Evolutionary conservation across 768 basidiomycete genomes (phyloP).

Genomic region (Tremella mesenterica): DNA sequence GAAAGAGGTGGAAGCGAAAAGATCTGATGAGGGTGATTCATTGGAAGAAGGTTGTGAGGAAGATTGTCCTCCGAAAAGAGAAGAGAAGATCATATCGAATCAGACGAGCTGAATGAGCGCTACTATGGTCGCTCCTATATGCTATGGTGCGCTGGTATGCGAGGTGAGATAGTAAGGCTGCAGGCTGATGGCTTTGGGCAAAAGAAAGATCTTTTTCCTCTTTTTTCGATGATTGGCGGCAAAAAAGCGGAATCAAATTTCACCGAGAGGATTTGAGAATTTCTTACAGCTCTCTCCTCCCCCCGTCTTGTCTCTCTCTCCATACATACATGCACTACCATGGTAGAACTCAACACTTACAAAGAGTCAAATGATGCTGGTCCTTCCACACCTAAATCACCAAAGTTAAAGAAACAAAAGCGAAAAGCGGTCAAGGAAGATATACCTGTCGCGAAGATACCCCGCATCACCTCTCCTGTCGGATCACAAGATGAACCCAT

Average conservation of each 20-base stretch:
- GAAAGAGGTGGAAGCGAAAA: slow-evolving; percentile 39
- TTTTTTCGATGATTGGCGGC: neutral
- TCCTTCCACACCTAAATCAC: slow-evolving; percentile 1
- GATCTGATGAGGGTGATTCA: slow-evolving; percentile 25
- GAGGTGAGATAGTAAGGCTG: no score
- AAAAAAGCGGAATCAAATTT: neutral
- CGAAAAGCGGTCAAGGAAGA: neutral
- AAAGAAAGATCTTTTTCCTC: neutral
- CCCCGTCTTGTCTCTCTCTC: no score
- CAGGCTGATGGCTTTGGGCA: no score
- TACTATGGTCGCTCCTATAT: no score
- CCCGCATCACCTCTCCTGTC: slow-evolving; percentile 8
- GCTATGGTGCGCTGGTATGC: no score
- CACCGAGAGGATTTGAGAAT: no score
- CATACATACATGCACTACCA: no score
- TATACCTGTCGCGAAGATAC: slow-evolving; percentile 6
- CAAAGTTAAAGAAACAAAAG: slow-evolving; percentile 1
- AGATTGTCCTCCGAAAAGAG: slow-evolving; percentile 18
- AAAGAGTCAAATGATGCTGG: no score
- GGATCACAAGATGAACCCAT: slow-evolving; percentile 2
- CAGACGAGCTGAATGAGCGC: no score
- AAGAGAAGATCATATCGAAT: slow-evolving; percentile 33
- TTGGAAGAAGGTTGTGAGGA: slow-evolving; percentile 4
- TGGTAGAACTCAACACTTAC: no score
- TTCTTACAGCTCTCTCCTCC: no score